phyloP scores from a whole-genome alignment of 257 asterid species.

The Penstemon davidsonii region DNA sequence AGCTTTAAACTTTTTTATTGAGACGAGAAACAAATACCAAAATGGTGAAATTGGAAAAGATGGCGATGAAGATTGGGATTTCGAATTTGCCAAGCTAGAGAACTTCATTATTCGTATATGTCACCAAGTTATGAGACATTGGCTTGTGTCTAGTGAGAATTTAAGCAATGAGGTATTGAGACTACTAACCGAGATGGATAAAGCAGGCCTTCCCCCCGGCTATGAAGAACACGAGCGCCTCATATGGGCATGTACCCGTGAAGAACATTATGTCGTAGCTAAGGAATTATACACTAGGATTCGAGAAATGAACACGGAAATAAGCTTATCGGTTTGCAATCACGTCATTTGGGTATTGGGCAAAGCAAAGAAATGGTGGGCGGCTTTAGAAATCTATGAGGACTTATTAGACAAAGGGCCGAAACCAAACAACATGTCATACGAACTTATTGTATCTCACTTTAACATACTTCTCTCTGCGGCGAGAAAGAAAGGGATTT shows the following conservation, averaged over 20 bases:
- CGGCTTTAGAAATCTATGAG: conserved; percentile 88
- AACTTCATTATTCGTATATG: conserved; percentile 62
- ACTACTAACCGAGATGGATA: conserved; percentile 72
- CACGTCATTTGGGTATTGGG: conserved; percentile 94
- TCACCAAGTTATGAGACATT: conserved; percentile 74
- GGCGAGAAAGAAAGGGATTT: conserved; percentile 78
- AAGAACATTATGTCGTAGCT: conserved; percentile 71
- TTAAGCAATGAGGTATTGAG: conserved; percentile 53
- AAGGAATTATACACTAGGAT: conserved; percentile 76
- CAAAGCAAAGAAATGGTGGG: conserved; percentile 98
- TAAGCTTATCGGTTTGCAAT: conserved; percentile 86
- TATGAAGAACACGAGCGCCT: conserved; percentile 68
- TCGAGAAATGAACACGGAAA: conserved; percentile 58
- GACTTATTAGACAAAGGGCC: conserved; percentile 88
- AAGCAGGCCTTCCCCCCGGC: conserved; percentile 45
- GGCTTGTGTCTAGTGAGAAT: conserved; percentile 62
- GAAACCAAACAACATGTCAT: conserved; percentile 76
- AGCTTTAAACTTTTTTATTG: conserved; percentile 56
- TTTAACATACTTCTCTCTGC: conserved; percentile 70
- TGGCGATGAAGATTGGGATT: conserved; percentile 53
- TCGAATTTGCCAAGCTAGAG: conserved; percentile 70
- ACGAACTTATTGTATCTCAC: conserved; percentile 78
- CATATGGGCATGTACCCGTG: conserved; percentile 85
- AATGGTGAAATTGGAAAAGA: conserved; percentile 59
- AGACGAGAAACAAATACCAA: conserved; percentile 41